These are phyloP conservation scores for Xylaria sp. DNA, from an alignment of 495 filamentous ascomycete species.

Conservation along the genomic window DNA sequence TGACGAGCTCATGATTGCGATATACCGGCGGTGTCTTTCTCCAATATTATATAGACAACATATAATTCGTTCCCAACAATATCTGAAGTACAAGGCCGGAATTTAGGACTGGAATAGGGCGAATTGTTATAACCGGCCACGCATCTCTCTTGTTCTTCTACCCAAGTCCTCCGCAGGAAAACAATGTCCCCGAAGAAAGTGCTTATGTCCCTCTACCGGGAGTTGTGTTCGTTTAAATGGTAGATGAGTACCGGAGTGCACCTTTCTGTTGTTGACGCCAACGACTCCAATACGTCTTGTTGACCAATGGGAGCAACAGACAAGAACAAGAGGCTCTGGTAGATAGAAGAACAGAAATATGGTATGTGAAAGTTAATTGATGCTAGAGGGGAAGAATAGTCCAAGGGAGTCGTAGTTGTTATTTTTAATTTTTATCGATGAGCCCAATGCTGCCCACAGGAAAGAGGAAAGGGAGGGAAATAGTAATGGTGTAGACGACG, in stretches of 20 bases:
- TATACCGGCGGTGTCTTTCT: slow-evolving; percentile 15
- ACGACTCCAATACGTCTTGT: background rate
- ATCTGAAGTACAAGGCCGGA: background rate
- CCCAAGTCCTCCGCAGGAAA: background rate
- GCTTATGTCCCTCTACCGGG: background rate
- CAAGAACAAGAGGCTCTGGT: background rate
- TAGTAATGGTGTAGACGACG: slow-evolving; percentile 2
- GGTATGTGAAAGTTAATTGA: background rate
- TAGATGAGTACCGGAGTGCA: background rate
- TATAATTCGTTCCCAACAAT: slow-evolving; percentile 2
- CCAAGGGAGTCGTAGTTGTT: background rate
- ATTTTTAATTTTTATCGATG: background rate
- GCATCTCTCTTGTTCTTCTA: background rate
- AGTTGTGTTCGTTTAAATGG: background rate
- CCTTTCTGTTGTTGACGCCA: background rate
- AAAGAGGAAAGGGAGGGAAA: slow-evolving; percentile 11
- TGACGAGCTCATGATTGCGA: slow-evolving; percentile 52
- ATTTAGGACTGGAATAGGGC: background rate
- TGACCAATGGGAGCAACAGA: slow-evolving; percentile 1
- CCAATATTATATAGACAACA: background rate
- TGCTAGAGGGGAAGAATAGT: background rate
- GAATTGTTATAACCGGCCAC: slow-evolving; percentile 18
- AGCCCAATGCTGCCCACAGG: background rate
- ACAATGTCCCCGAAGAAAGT: background rate
- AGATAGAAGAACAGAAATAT: background rate